phyloP scores from a whole-genome alignment of 2,329 filamentous ascomycete species.

The Penicillium aurantiogriseum region DNA sequence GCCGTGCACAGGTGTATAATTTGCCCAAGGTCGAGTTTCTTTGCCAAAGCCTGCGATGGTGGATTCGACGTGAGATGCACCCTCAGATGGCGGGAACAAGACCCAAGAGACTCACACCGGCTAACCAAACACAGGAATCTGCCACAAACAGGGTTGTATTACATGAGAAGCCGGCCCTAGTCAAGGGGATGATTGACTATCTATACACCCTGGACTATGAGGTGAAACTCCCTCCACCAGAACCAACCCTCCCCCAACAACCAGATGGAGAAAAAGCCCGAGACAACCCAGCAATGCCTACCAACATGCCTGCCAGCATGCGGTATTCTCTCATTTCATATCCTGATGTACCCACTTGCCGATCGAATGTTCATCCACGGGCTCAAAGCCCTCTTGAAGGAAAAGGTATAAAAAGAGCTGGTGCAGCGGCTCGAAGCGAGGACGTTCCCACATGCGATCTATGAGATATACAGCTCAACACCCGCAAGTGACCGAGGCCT shows the following conservation, averaged over 20 bases:
- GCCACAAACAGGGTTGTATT: neutral
- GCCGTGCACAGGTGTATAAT: neutral
- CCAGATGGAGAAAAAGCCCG: neutral
- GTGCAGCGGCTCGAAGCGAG: neutral
- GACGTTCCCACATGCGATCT: neutral
- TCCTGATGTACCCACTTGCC: slow-evolving; percentile 1
- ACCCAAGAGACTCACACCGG: neutral
- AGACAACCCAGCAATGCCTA: too few species aligned
- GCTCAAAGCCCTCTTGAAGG: neutral
- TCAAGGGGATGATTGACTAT: neutral
- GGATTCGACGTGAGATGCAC: neutral
- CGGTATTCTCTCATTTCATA: neutral
- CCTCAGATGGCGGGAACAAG: neutral
- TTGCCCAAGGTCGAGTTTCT: neutral
- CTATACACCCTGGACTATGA: neutral
- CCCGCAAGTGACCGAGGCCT: neutral
- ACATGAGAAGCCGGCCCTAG: neutral
- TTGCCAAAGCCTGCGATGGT: neutral
- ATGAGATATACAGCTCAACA: neutral
- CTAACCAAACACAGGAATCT: neutral
- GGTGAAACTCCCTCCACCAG: neutral
- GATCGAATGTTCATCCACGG: neutral
- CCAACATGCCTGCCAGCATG: too few species aligned
- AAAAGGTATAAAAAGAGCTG: neutral
- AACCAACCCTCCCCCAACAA: neutral